Base-by-base conservation (phyloP, 495 filamentous ascomycete species). In the Lentithecium fluviatile region DNA sequence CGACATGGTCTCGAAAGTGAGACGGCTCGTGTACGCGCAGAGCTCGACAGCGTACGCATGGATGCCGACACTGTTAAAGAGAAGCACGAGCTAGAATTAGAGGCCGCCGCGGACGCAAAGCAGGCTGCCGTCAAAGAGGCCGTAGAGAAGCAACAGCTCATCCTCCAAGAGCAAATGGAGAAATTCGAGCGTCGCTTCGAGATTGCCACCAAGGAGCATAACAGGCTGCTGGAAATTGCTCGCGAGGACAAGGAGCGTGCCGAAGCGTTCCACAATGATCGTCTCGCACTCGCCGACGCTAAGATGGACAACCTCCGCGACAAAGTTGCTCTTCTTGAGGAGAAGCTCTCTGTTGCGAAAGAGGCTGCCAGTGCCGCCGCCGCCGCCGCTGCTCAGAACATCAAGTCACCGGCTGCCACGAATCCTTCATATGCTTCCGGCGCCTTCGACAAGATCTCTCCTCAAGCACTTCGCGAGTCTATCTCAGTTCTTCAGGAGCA, bases 401-500 rank as follows among this genome's bases (percentile, higher is more conserved):
- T 80, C 52, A 85, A 84, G 68, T 70, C 72, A 11, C 56, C 70
- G 37, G 54, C 73, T 23, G 75, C 77, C 40, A 69, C 73, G 29
- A 70, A 74, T 29, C 25, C 78, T 78, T 40, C 66, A 71, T 48
- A 76, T 67, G 73, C 66, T 48, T 79, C 85, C 43, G 78, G 82
- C 20, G 72, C 83, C 21, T 89, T 89, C 0, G 89, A 94, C 69
- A 94, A 88, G 78, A 88, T 95, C 52, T 95, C 91, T 13, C 90
- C 91, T 6, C 91, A 96, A 72, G 94, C 94, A 11, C 82, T 98
- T 36, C 87, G 94, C 23, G 95, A 98, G 74, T 95, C 93, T 6
- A 95, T 98, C 69, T 80, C 95, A 69, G 94, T 96, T 20, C 82
- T 98, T 25, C 95, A 97, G 71, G 92, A 95, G 71, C 94, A 98